Evolutionary conservation across 1,284 basidiomycete species (phyloP).

Genomic region (Pseudozyma sp.): DNA sequence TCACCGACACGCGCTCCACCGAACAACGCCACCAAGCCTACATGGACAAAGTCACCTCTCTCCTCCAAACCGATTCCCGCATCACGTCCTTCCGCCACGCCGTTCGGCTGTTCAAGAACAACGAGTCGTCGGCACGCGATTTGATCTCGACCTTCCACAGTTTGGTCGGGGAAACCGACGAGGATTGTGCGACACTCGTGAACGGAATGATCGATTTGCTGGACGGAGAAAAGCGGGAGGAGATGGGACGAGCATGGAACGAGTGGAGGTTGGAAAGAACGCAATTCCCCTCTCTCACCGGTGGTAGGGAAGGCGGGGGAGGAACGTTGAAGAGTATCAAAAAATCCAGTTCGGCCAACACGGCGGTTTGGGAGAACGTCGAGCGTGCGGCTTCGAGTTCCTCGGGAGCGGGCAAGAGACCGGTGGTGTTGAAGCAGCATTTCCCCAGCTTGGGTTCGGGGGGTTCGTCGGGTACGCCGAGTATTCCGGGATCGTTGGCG

Average conservation of each 20-base stretch:
- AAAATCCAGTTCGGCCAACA: slow-evolving; percentile 74
- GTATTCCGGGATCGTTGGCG: slow-evolving; percentile 56
- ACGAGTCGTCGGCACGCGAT: slow-evolving; percentile 84
- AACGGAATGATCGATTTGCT: slow-evolving; percentile 74
- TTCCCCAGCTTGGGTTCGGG: slow-evolving; percentile 45
- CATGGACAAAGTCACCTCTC: slow-evolving; percentile 76
- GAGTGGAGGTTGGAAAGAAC: slow-evolving; percentile 82
- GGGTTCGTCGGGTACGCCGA: slow-evolving; percentile 2
- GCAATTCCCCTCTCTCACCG: slow-evolving; percentile 59
- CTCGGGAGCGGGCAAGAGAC: slow-evolving; percentile 31
- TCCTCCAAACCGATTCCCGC: slow-evolving; percentile 78
- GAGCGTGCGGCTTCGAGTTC: slow-evolving; percentile 77
- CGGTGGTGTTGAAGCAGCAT: slow-evolving; percentile 36
- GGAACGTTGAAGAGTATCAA: slow-evolving; percentile 82
- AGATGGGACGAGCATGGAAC: slow-evolving; percentile 82
- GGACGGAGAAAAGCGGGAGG: slow-evolving; percentile 81
- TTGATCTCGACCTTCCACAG: slow-evolving; percentile 88
- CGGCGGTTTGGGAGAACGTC: slow-evolving; percentile 85
- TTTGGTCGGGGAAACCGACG: slow-evolving; percentile 75
- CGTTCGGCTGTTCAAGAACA: slow-evolving; percentile 80
- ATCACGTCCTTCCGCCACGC: slow-evolving; percentile 82
- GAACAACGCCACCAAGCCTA: slow-evolving; percentile 76
- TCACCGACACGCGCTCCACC: slow-evolving; percentile 74
- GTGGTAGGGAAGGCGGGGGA: background rate
- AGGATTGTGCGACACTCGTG: slow-evolving; percentile 74